Conservation (phyloP, 139 green algal species). For the Tetraselmis chui region DNA sequence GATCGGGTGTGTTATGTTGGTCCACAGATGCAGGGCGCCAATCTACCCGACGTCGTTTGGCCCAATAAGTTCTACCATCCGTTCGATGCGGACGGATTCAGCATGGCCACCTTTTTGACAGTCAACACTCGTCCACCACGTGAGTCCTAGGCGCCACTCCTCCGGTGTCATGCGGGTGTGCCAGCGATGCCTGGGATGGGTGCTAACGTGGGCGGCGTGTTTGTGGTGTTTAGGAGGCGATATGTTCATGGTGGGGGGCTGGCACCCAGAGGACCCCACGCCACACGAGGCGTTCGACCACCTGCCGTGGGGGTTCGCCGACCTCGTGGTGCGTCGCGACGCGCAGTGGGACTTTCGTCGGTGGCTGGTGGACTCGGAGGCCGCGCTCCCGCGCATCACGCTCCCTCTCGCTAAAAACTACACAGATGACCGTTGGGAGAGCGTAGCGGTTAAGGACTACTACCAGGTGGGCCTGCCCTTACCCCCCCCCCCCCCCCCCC, state of each 20-base stretch:
- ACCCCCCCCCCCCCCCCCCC: too few relatives aligned
- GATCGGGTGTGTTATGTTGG: too few relatives aligned
- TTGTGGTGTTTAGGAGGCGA: too few relatives aligned
- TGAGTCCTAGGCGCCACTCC: background rate
- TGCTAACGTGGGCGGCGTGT: too few relatives aligned
- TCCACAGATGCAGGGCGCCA: background rate
- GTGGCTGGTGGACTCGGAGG: constrained; percentile 2
- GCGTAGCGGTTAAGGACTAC: background rate
- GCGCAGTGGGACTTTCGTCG: background rate
- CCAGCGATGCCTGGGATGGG: too few relatives aligned
- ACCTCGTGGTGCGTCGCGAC: background rate
- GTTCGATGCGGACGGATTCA: constrained; percentile 8
- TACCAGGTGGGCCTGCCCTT: background rate
- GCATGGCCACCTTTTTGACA: constrained; percentile 3
- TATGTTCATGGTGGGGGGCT: constrained; percentile 9
- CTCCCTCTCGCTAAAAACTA: background rate
- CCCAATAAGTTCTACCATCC: constrained; percentile 16
- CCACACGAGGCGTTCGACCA: background rate
- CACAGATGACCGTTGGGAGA: constrained; percentile 5
- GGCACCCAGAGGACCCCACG: constrained; percentile 8
- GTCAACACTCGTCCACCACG: background rate
- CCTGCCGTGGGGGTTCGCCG: constrained; percentile 7
- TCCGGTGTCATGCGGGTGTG: too few relatives aligned
- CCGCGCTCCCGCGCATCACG: background rate
- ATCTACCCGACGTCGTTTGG: constrained; percentile 6